A percentile compares a stretch with the other conserved stretches of the same genome.
These are phyloP conservation scores for Aspergillus sp. DNA, from an alignment of 2,329 filamentous ascomycete species.

Conservation along the genomic window DNA sequence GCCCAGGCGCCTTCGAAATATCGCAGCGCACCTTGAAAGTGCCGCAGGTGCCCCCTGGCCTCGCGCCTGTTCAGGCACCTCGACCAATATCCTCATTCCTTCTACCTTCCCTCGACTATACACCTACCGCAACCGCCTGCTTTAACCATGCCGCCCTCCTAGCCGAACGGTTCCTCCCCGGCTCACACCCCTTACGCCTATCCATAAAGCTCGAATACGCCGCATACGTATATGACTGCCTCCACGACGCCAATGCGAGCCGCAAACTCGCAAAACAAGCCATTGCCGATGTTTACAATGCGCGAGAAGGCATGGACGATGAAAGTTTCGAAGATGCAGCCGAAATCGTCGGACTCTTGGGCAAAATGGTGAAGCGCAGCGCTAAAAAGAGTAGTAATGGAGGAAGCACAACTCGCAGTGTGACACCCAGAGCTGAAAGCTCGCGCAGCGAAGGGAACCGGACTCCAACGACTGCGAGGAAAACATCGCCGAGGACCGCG, in stretches of 20 bases:
- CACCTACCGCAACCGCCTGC: constrained; percentile 75
- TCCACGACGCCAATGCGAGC: constrained; percentile 75
- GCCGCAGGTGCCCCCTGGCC: constrained; percentile 36
- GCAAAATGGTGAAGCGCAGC: constrained; percentile 83
- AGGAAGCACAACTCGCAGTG: constrained; percentile 27
- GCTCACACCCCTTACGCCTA: constrained; percentile 83
- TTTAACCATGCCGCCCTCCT: constrained; percentile 76
- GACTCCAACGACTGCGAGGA: constrained; percentile 21
- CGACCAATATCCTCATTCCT: constrained; percentile 67
- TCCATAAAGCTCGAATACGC: constrained; percentile 90
- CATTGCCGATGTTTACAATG: constrained; percentile 87
- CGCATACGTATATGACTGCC: constrained; percentile 90
- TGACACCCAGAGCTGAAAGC: constrained; percentile 25
- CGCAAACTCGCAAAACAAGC: constrained; percentile 76
- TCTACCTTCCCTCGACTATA: constrained; percentile 75
- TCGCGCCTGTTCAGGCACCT: constrained; percentile 32
- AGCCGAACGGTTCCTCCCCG: constrained; percentile 74
- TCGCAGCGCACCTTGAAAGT: constrained; percentile 12
- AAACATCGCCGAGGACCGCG: constrained; percentile 9
- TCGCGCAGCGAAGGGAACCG: constrained; percentile 34
- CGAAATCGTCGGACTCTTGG: constrained; percentile 79
- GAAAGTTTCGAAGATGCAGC: constrained; percentile 93
- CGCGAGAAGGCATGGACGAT: constrained; percentile 88
- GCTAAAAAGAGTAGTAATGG: constrained; percentile 38
- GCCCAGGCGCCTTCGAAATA: neutral